Base-by-base conservation (phyloP, 2,329 filamentous ascomycete species). In the Talaromyces amestolkiae region DNA sequence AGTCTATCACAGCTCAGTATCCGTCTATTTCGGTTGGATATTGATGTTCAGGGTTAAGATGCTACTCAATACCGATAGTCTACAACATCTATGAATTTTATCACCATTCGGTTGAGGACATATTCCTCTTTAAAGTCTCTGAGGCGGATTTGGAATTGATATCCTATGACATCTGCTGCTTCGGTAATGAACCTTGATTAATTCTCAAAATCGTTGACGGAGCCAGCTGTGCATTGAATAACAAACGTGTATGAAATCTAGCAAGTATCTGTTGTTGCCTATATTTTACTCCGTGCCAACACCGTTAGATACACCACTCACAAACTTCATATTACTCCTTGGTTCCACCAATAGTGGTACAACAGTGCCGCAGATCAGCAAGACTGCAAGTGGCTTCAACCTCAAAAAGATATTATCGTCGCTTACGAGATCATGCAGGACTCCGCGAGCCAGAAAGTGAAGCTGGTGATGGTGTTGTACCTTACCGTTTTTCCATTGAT, bases 171-270 rank as follows among this genome's bases (percentile, higher is more conserved):
- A 31, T 67, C 69, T 19, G 70, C 66, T 59, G 70, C 69, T 64
- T 75, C 74, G 24, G 75, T 72, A 24, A 76, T 51, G 17, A 78
- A 65, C 27, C 75, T 69, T 49, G 75, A 68, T 7, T 76, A 74
- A 39, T 78, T 76, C 64, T 79, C 75, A 59, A 78, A 79, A 53
- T 79, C 76, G 53, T 79, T 73, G 9, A 78, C 74, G n/a, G 70
- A 71, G 15, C 77, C 76, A 31, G 79, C 72, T 1, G 76, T 78
- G 22, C 22, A 22, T 22, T 22, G 22, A 22, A 22, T 22, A 22
- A 22, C 22, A 22, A 22, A 22, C 22, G 22, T 22, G 22, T 22
- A 22, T 22, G 22, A 22, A 22, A 22, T 22, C 22, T 22, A 22
- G 22, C 22, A 22, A 22, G 22, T 22, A 22, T 22, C 22, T 22